phyloP scores from a whole-genome alignment of 305 asterid genomes.

The Rubia tinctorum region DNA sequence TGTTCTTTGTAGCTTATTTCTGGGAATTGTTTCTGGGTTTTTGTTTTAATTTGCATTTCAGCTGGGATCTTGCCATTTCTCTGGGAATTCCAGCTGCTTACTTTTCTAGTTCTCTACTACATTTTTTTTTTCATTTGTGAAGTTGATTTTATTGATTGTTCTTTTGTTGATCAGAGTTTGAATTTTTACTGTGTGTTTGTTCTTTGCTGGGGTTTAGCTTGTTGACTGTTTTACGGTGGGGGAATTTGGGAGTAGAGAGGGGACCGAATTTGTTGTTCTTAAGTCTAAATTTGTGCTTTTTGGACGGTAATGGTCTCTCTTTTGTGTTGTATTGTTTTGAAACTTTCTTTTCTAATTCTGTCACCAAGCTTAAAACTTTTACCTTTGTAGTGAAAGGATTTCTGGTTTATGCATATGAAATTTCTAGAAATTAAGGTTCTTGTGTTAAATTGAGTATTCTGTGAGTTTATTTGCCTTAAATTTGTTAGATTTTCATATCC shows the following conservation, averaged over 20 bases:
- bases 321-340: neutral
- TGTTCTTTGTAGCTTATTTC: conserved; percentile 1
- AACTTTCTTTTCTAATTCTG: neutral
- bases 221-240: neutral
- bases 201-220: neutral
- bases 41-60: neutral
- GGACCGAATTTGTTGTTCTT: neutral
- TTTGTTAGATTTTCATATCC: neutral
- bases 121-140: neutral
- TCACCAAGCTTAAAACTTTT: neutral
- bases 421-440: neutral
- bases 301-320: neutral
- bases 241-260: neutral
- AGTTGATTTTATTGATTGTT: neutral
- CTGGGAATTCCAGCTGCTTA: neutral
- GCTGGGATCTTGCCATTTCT: conserved; percentile 27
- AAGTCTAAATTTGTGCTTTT: neutral
- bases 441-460: neutral
- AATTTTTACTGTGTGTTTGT: neutral
- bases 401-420: neutral
- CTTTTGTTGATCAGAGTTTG: neutral
- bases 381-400: neutral
- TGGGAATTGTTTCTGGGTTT: too few relatives aligned
- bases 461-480: neutral
- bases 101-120: neutral